Base-by-base conservation (phyloP, 768 basidiomycete species). In the Gyrodon lividus region DNA sequence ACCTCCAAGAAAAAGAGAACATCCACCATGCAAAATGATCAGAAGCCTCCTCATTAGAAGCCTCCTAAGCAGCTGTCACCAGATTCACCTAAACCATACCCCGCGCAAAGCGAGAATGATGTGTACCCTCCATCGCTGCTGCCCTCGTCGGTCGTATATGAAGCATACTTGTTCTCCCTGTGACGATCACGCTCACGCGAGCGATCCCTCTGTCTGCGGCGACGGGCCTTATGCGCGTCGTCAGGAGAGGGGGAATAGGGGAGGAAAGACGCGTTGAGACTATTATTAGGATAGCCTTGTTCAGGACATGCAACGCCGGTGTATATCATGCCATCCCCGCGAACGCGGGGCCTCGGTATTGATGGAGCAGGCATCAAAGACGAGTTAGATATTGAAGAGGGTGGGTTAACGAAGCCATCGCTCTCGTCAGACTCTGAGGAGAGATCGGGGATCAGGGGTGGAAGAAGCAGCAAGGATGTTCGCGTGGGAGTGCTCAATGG, bases 391-490 rank as follows among this genome's bases (percentile, higher is more conserved):
- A 48, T 44, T 43, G 69, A 70, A 19, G 69, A 64, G 6, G 48
- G 40, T n/a, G 55, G 58, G 47, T 68, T 69, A 10, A 68, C 49
- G 55, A 79, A 75, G 46, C 75, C 77, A 65, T 86, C 84, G 50
- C 78, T 80, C 70, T 86, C 84, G 59, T 86, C 84, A 5, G 80
- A 82, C 65, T 83, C 82, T 16, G 75, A 77, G 20, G 77, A 78
- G 52, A 83, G 61, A 66, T 87, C 85, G 23, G 80, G 81, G 47
- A 86, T 70, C 56, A 85, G 79, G 9, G 79, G 72, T 0, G 80
- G 81, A 4, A 73, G 73, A 23, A 61, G 42, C 17, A 62, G 48
- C 49, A 50, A 30, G 12, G 51, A 43, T 13, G 54, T 16, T 33
- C 54, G 51, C 50, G 56, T 46, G 38, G 48, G 53, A 48, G 43